Evolutionary conservation across 2,329 filamentous ascomycete species (phyloP).

Genomic region (Periconia digitata): DNA sequence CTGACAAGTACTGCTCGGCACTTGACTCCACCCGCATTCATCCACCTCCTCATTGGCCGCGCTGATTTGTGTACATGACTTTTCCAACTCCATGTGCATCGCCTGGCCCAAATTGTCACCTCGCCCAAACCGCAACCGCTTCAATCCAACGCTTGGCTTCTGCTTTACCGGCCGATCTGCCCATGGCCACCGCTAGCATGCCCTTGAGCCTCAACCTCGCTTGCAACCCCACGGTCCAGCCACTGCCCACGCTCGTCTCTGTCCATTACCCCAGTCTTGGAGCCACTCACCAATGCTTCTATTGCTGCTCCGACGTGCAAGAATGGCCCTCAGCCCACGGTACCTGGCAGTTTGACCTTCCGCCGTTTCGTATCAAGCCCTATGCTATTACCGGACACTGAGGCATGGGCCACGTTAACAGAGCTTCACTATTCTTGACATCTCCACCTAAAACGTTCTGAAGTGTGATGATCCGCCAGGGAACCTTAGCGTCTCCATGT

Average conservation of each 20-base stretch:
- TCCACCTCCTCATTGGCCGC: constrained; percentile 26
- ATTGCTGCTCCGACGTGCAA: constrained; percentile 6
- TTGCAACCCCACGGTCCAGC: constrained; percentile 12
- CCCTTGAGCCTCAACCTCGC: constrained; percentile 35
- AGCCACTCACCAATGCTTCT: constrained; percentile 27
- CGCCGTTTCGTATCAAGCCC: constrained; percentile 30
- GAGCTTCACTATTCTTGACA: constrained; percentile 24
- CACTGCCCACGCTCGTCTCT: constrained; percentile 4
- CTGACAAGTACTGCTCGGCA: constrained; percentile 24
- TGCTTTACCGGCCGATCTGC: constrained; percentile 18
- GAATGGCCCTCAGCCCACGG: constrained; percentile 2
- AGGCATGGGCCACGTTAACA: constrained; percentile 32
- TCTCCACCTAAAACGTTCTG: constrained; percentile 27
- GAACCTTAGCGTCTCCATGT: constrained; percentile 27
- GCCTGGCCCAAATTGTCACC: constrained; percentile 17
- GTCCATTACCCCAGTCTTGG: constrained; percentile 24
- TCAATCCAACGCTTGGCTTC: constrained; percentile 19
- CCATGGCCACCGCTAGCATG: constrained; percentile 23
- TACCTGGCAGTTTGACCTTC: constrained; percentile 37
- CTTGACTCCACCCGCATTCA: constrained; percentile 20
- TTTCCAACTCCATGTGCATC: constrained; percentile 34
- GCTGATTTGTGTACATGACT: constrained; percentile 23
- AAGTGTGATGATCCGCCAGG: constrained; percentile 29
- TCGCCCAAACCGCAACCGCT: constrained; percentile 21
- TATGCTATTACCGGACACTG: constrained; percentile 24